phyloP scores from a whole-genome alignment of 495 filamentous ascomycete species.

The Penicillium cosmopolitanum region DNA sequence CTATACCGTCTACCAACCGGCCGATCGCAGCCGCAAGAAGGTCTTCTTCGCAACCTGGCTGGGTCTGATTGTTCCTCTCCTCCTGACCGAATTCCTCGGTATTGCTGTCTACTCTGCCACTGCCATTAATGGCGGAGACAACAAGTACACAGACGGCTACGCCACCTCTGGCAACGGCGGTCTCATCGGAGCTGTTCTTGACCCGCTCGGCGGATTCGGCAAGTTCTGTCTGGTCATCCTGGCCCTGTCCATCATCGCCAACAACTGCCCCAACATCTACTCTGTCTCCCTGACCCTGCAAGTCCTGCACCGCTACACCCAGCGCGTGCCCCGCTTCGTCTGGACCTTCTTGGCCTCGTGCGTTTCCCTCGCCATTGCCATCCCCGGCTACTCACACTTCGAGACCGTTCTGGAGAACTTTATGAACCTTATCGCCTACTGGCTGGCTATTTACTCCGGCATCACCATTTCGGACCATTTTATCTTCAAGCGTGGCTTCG shows the following conservation, averaged over 20 bases:
- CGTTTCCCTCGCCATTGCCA: constrained; percentile 74
- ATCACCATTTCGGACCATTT: constrained; percentile 77
- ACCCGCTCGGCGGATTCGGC: constrained; percentile 72
- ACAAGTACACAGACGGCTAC: constrained; percentile 66
- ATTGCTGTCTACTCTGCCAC: constrained; percentile 72
- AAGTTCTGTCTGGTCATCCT: constrained; percentile 83
- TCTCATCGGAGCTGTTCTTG: constrained; percentile 68
- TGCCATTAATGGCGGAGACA: constrained; percentile 46
- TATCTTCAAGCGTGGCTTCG: constrained; percentile 69
- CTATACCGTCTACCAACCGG: constrained; percentile 83
- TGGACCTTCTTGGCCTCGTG: constrained; percentile 72
- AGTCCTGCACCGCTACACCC: constrained; percentile 65
- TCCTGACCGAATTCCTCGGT: constrained; percentile 81
- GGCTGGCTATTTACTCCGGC: constrained; percentile 81
- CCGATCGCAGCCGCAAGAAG: constrained; percentile 55
- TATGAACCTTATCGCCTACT: constrained; percentile 81
- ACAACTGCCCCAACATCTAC: constrained; percentile 91
- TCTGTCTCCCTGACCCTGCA: constrained; percentile 77
- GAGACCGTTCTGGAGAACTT: constrained; percentile 74
- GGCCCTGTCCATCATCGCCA: constrained; percentile 78
- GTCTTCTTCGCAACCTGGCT: constrained; percentile 72
- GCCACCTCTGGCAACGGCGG: constrained; percentile 66
- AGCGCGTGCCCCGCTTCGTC: constrained; percentile 74
- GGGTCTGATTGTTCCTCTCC: constrained; percentile 71
- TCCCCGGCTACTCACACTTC: constrained; percentile 78